Evolutionary conservation across 2,329 filamentous ascomycete genomes (phyloP), one percentile per base, ranked within the genome.

Genomic region (Xylaria sp.): DNA sequence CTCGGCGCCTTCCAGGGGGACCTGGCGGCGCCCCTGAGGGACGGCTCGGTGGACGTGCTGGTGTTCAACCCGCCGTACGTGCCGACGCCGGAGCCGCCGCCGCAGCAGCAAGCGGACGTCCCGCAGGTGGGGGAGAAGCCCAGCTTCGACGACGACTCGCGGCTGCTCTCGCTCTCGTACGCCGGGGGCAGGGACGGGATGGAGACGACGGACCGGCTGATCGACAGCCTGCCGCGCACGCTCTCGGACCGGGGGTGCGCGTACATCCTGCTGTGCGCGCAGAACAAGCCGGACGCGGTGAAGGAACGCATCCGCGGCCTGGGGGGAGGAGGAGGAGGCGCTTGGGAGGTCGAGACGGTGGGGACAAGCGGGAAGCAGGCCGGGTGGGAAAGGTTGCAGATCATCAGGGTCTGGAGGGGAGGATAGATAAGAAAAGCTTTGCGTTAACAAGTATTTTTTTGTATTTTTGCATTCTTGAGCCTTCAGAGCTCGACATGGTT

Each of bases 21-120:
- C 68, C 79, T 99, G 0, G 79, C 81, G 4, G 72, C 81, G 2
- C 76, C 87, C 0, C 74, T 95, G 39, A 79, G 81, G 7, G 68
- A 75, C 0, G 76, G 79, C 2, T 73, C 74, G 38, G 81, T 96
- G 4, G 94, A 99, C 69, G 81, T 99, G 9, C 80, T 99, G 58
- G 82, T 99, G 22, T 99, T 97, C 80, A 99, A 99, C 69, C 94
- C 94, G 48, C 94, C 94, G 0, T 99, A 99, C 70, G 94, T 99
- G 13, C 94, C 94, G 1, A 95, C 92, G 2, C 81, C 87, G 21
- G 83, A 86, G 39, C 74, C 95, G 54, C 92, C 93, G 1, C 70
- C 73, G 20, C 72, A 82, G 34, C 73, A 66, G 59, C 45, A 54
- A 24, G 50, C 63, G 54, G 46, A 70, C 21, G 26, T 54, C 7